Base-by-base conservation (phyloP, 192 early-diverging fungal species). In the Backusella morwellensis region DNA sequence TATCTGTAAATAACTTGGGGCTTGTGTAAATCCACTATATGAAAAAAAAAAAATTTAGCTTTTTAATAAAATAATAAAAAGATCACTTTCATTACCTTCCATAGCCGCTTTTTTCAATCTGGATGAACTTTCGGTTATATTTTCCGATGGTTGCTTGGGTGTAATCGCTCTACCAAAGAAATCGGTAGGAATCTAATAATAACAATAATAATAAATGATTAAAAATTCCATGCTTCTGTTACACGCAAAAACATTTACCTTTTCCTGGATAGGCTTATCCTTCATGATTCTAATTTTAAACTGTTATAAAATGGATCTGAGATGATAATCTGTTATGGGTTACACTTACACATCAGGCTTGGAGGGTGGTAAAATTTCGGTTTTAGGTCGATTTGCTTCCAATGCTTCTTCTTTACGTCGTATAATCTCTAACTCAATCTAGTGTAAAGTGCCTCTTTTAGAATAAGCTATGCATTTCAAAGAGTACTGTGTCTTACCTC, bases 141-240 rank as follows among this genome's bases (percentile, higher is more conserved):
- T 12, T 8, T 56, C 17, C 15, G 29, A 72, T 15, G 35, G 54
- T 52, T 73, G 12, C 38, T 72, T 78, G 35, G 68, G 35, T 21
- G 77, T 70, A 75, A 95, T 85, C n/a, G 82, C 74, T 12, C 95
- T 85, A 35, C 95, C 95, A 82, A 95, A 97, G 81, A 97, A 97
- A 79, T 97, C 95, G 6, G 82, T 80, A 8, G 86, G 68, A 3
- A 71, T 41, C 41, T 83, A 38, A 32, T 35, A 36, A 19, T 73
- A 56, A 52, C 2, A 56, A 54, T 52, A 54, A 29, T 52, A 2
- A 42, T 35, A 32, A 32, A 32, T 32, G 32, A 32, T 36, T 68
- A 71, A 47, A 47, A 73, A 19, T 78, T 41, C 68, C 70, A 79
- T 59, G 5, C 50, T 29, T 23, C 73, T 73, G 69, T 29, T 66